Base-by-base conservation (phyloP, 768 basidiomycete species). In the Amanita thiersii region DNA sequence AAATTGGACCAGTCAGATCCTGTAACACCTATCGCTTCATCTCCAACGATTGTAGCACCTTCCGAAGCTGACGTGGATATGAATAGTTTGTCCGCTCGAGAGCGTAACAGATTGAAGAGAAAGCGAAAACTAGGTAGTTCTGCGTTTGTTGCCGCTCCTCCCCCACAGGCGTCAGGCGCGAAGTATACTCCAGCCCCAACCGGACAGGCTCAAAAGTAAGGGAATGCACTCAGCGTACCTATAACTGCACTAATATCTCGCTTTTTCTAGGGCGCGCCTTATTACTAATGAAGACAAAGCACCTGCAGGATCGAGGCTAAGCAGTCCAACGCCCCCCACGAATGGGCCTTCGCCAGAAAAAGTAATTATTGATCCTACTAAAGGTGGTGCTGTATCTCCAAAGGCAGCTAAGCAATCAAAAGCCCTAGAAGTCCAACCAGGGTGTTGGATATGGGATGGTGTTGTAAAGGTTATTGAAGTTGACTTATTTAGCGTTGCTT, bases 61-160 rank as follows among this genome's bases (percentile, higher is more conserved):
- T 59, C 64, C 3, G 59, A 60, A 8, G 53, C 66, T 17, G 74
- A 79, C 31, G 47, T 63, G 9, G 78, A 81, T 47, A 47, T 68
- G 3, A 64, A 54, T 31, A 74, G 73, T 4, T 65, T 98, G 33
- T 96, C 92, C 23, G 90, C 91, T 8, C 79, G 96, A 40, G 94
- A 98, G 61, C 78, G 86, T 23, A 96, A 96, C 56, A 77, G 93
- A 35, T 66, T 98, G 23, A 99, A 99, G 60, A 75, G 96, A 20
- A 98, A 98, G 57, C 84, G 93, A 43, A 96, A 93, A 54, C 72
- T 74, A 3, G 92, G 89, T 3, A 87, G 84, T 54, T 66, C 80
- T 23, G 86, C 85, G 1, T 89, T 89, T 51, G 88, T 91, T 11
- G 72, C 81, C 9, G 76, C 83, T 1, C 80, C 79, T 3, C 81